These are phyloP conservation scores for Kodamaea derodonti DNA, from an alignment of 1,139 yeast genomes.

Conservation along the genomic window DNA sequence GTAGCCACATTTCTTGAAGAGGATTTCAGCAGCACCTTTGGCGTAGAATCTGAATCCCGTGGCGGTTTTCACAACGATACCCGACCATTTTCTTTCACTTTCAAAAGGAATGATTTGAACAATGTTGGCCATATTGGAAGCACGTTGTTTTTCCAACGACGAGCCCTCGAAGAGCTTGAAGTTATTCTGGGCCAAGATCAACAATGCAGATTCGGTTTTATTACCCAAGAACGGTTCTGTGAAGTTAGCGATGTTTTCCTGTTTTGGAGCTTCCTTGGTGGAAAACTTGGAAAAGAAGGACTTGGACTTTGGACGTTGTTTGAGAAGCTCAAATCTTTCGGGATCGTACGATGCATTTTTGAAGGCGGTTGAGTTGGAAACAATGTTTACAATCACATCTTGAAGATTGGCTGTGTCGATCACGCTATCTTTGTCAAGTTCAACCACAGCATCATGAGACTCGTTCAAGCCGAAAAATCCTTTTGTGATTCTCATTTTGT, in stretches of 20 bases:
- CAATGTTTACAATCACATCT: conserved; percentile 46
- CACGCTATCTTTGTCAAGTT: conserved; percentile 1
- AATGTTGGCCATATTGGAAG: conserved; percentile 33
- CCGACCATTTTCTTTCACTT: conserved; percentile 91
- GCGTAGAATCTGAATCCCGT: conserved; percentile 60
- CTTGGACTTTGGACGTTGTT: conserved; percentile 26
- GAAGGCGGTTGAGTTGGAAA: conserved; percentile 85
- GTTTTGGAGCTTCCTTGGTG: conserved; percentile 5
- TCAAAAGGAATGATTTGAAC: conserved; percentile 87
- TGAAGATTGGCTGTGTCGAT: neutral
- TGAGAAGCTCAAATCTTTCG: conserved; percentile 28
- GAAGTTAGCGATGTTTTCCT: conserved; percentile 12
- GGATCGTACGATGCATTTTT: conserved; percentile 52
- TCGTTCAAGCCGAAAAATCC: conserved; percentile 54
- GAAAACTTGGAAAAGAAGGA: conserved; percentile 18
- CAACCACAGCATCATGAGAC: conserved; percentile 3
- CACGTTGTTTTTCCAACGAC: conserved; percentile 39
- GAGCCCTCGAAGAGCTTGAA: conserved; percentile 43
- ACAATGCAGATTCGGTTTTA: conserved; percentile 89
- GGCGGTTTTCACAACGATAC: conserved; percentile 55
- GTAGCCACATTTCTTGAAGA: conserved; percentile 58
- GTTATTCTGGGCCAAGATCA: conserved; percentile 60
- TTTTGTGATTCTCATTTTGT: conserved; percentile 82
- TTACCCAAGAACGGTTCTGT: conserved; percentile 78
- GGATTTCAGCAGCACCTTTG: conserved; percentile 94